Base-by-base conservation (phyloP, 2,329 filamentous ascomycete species). In the Apiospora pterosperma region DNA sequence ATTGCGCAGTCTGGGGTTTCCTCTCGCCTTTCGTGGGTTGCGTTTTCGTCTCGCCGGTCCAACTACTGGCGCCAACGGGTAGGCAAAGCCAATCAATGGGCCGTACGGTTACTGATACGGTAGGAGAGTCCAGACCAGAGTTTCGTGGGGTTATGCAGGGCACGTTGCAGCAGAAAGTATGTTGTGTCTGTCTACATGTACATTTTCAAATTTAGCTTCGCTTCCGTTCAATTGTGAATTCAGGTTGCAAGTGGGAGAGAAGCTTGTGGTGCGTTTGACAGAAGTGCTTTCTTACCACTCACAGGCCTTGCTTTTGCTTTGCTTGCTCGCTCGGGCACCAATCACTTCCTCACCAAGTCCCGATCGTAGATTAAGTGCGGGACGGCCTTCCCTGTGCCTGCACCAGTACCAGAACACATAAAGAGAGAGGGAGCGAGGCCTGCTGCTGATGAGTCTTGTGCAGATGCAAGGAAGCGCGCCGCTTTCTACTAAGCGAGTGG, bases 101-200 rank as follows among this genome's bases (percentile, higher is more conserved):
- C 48, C 34, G 25, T 34, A 34, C 16, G 48, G 48, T 34, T n/a
- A 55, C 48, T 10, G 48, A 34, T 55, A 34, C 48, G 21, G 48
- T 55, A 55, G 48, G 28, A 55, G 10, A 28, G 48, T 25, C 31
- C 6, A 55, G 48, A 34, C 48, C 48, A n/a, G 28, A 55, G 48
- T n/a, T 55, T 55, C 48, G 48, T 34, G 48, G 48, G 48, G 48
- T 55, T 55, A 55, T 55, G 48, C 48, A 55, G 34, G 48, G 48
- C 28, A 55, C 48, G 48, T 55, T 55, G 48, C 48, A 55, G 48
- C 48, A 55, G 48, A 55, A 55, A 55, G 48, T 55, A 25, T 55
- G 48, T 34, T 55, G 25, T 48, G 48, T 21, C 42, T 34, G 48
- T 55, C 48, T 55, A 55, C 48, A 55, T 31, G 48, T 55, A 34